Evolutionary conservation across 306 rosid species (phyloP), one percentile per base, ranked within the genome.

Genomic region (Cicer bijugum): DNA sequence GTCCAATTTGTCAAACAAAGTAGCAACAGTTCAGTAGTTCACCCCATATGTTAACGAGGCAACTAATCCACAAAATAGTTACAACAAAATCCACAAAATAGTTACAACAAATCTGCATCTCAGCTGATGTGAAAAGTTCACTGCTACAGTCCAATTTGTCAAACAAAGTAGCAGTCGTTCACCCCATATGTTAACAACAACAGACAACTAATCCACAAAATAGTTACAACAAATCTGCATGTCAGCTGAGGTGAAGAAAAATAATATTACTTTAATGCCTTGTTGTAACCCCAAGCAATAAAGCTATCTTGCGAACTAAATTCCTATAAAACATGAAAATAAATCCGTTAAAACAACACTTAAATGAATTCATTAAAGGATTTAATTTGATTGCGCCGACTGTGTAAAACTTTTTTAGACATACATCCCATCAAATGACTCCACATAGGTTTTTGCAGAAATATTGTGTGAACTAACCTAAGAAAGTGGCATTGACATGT

Each of bases 251-350:
- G 43, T 45, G 15, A 77, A 28, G 81, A 69, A 28, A 28, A 28
- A 80, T 57, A 69, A 58, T 53, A 47, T 51, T 43, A 90, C 86
- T 83, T 85, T 9, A 69, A 50, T 65, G 72, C 17, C 76, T 83
- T 86, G 84, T 78, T 48, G 47, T 71, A 85, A 59, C 93, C 93
- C 84, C 86, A 90, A 6, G 91, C 57, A 51, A 68, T 15, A 69
- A 82, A 88, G 83, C 93, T 90, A 9, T 90, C 93, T 77, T 90
- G 91, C 35, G 96, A 90, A 20, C 88, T 78, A 4, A 90, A 90
- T 1, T 88, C 93, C 96, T 88, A 56, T 56, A 84, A 74, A 73
- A 75, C 78, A 73, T 9, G 3, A 50, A 68, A 84, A 74, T 4
- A 68, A 84, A 74, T 4, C 2, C 33, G 50, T 81, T 38, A 48